A percentile compares a stretch with the other conserved stretches of the same genome.
These are phyloP conservation scores for Byssothecium circinans DNA, from an alignment of 2,329 filamentous ascomycete genomes.

Conservation along the genomic window DNA sequence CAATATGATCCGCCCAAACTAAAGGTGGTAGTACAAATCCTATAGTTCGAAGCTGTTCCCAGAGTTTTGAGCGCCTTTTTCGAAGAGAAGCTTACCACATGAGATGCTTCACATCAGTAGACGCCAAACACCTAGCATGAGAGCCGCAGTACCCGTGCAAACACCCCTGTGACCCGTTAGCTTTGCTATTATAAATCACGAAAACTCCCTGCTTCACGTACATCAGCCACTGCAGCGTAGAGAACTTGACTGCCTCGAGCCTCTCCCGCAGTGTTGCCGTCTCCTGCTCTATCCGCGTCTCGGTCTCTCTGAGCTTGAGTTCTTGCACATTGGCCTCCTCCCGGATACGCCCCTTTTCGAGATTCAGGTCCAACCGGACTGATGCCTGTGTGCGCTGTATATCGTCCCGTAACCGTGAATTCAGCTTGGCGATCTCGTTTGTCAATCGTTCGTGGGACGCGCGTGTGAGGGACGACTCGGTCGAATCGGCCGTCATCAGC, in stretches of 20 bases:
- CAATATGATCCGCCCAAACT: too few species aligned
- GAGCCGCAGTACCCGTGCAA: conserved; percentile 65
- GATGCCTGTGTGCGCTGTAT: conserved; percentile 92
- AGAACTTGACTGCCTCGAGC: conserved; percentile 96
- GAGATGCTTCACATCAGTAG: conserved; percentile 59
- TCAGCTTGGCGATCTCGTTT: conserved; percentile 93
- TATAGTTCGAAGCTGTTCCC: too few species aligned
- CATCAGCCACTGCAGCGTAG: conserved; percentile 97
- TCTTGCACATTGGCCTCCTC: conserved; percentile 97
- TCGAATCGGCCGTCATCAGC: conserved; percentile 86
- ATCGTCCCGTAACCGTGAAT: conserved; percentile 85
- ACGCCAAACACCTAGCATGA: conserved; percentile 69
- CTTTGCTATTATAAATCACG: neutral
- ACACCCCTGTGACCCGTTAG: conserved; percentile 56
- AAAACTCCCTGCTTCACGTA: conserved; percentile 55
- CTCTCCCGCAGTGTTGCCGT: conserved; percentile 87
- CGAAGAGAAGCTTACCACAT: neutral
- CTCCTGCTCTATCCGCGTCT: conserved; percentile 98
- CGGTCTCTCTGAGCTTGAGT: conserved; percentile 97
- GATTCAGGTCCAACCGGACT: conserved; percentile 86
- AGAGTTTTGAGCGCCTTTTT: neutral
- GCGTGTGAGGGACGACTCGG: conserved; percentile 84
- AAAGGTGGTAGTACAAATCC: too few species aligned
- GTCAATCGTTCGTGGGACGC: conserved; percentile 88
- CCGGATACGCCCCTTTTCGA: conserved; percentile 94